phyloP scores from a whole-genome alignment of 768 basidiomycete species.

The Gymnopilus dilepis region DNA sequence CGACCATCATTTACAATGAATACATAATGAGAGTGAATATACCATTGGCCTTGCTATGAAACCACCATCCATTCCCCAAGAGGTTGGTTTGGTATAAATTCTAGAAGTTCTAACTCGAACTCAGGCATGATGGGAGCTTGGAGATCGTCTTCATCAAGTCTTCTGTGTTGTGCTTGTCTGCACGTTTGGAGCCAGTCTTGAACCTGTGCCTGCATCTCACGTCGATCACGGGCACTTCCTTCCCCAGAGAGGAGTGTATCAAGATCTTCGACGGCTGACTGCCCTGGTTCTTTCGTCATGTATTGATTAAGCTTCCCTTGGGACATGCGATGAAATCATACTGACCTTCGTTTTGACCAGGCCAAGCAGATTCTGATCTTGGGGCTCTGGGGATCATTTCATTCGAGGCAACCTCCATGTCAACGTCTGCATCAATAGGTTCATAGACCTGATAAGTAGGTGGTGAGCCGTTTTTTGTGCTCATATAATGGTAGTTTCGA shows the following conservation, averaged over 20 bases:
- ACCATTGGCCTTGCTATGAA: conserved; percentile 5
- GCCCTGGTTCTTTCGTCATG: conserved; percentile 16
- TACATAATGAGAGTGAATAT: conserved; percentile 1
- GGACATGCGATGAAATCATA: neutral
- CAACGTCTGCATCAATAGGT: conserved; percentile 17
- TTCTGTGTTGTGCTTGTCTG: conserved; percentile 18
- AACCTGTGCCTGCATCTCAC: conserved; percentile 12
- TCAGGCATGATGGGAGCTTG: conserved; percentile 11
- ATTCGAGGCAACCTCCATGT: conserved; percentile 15
- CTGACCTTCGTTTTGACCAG: conserved; percentile 21
- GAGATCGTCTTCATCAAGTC: conserved; percentile 28
- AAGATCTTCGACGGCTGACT: conserved; percentile 23
- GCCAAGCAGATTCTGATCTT: conserved; percentile 17
- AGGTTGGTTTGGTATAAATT: conserved; percentile 12
- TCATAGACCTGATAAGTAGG: conserved; percentile 13
- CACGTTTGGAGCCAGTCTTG: conserved; percentile 23
- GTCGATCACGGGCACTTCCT: conserved; percentile 18
- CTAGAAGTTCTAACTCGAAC: conserved; percentile 13
- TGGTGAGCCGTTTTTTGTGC: neutral
- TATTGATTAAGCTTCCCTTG: neutral
- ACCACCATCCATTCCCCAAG: conserved; percentile 32
- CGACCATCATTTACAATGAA: conserved; percentile 2
- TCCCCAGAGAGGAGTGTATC: conserved; percentile 18
- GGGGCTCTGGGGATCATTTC: conserved; percentile 9
- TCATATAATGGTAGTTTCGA: too few species aligned